Percentiles rank a stretch among this genome's conserved stretches.
Evolutionary conservation across 2,329 filamentous ascomycete species (phyloP).

Genomic region (Cladosporium sp.): DNA sequence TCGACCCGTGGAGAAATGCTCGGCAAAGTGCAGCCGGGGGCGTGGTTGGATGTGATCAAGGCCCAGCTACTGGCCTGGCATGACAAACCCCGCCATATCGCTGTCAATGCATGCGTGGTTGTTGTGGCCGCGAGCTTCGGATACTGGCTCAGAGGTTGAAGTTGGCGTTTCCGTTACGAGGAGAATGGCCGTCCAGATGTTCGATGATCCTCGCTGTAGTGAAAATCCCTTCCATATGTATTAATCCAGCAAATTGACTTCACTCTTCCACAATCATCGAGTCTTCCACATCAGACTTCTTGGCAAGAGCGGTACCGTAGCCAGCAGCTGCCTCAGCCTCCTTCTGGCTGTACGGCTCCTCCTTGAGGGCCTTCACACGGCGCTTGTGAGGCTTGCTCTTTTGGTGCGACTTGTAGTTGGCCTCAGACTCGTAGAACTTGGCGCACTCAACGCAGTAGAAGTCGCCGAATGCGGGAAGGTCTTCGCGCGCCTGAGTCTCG

Average conservation of each 20-base stretch:
- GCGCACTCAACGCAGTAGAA: conserved; percentile 91
- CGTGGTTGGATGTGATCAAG: not conserved
- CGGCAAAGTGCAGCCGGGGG: not conserved
- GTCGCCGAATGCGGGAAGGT: conserved; percentile 80
- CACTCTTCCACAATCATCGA: conserved; percentile 31
- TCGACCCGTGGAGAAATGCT: not conserved
- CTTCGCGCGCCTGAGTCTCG: conserved; percentile 75
- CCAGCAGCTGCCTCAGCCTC: conserved; percentile 80
- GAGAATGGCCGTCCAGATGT: not conserved
- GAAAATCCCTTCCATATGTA: not conserved
- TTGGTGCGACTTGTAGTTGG: conserved; percentile 71
- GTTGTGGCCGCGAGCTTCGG: not conserved
- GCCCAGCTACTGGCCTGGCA: not conserved
- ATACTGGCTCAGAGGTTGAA: not conserved
- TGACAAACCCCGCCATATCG: not conserved
- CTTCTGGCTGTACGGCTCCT: conserved; percentile 83
- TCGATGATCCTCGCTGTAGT: not conserved
- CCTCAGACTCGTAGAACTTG: conserved; percentile 90
- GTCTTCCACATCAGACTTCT: conserved; percentile 29
- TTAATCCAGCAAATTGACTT: not conserved
- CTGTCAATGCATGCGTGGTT: not conserved
- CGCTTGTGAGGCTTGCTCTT: conserved; percentile 93
- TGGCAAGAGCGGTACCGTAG: conserved; percentile 51
- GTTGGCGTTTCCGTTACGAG: not conserved
- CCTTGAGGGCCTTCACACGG: conserved; percentile 78